Percentiles rank a stretch among this genome's conserved stretches.
Evolutionary conservation across 2,329 filamentous ascomycete genomes (phyloP).

Genomic region (Aspergillus fructus): DNA sequence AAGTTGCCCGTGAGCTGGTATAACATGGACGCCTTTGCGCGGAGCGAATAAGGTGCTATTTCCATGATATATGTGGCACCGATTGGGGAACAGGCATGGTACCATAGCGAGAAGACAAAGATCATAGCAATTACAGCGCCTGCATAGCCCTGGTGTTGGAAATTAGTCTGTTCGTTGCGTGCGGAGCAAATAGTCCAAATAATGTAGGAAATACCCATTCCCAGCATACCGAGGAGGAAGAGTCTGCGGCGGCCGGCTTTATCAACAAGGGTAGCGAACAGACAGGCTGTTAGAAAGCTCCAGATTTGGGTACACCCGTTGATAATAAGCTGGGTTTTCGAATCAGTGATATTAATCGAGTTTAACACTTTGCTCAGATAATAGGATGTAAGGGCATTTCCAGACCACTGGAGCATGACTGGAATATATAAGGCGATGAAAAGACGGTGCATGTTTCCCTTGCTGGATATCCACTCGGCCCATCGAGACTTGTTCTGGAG

Average conservation of each 20-base stretch:
- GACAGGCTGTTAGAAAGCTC: constrained; percentile 54
- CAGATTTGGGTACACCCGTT: constrained; percentile 55
- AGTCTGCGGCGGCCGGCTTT: constrained; percentile 36
- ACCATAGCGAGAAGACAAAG: no score
- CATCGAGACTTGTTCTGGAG: constrained; percentile 12
- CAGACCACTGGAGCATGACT: constrained; percentile 23
- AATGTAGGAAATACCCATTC: constrained; percentile 5
- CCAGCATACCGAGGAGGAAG: constrained; percentile 36
- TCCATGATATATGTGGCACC: no score
- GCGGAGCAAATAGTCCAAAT: no score
- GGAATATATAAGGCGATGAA: constrained; percentile 16
- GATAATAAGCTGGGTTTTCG: constrained; percentile 53
- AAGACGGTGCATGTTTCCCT: constrained; percentile 14
- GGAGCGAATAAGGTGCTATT: no score
- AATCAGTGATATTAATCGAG: constrained; percentile 52
- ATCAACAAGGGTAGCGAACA: constrained; percentile 58
- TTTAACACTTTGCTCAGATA: constrained; percentile 55
- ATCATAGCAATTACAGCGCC: no score
- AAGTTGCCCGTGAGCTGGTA: no score
- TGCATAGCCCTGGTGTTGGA: no score
- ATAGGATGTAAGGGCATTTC: constrained; percentile 48
- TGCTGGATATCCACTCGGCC: constrained; percentile 11
- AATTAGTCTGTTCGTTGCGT: no score
- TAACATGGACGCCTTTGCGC: no score
- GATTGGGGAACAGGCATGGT: no score